Conservation (phyloP, 208 protist genomes). For the Trypanosomatidae sp. region DNA sequence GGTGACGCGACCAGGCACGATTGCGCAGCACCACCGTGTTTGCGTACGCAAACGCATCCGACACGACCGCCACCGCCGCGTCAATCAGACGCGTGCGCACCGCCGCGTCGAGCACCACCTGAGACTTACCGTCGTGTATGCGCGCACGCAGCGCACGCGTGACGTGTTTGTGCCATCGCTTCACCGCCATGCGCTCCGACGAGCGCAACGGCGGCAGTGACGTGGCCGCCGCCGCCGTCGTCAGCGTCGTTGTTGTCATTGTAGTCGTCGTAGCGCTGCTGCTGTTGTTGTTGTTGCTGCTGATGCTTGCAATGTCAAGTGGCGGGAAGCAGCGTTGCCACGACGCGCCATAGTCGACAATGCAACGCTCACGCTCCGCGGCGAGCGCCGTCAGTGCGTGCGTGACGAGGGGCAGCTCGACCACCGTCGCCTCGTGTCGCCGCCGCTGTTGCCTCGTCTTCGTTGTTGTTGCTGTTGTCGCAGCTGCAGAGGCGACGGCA, state of each 20-base stretch:
- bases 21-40: constrained; percentile 30
- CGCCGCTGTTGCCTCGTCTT: constrained; percentile 1
- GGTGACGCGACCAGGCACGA: constrained; percentile 45
- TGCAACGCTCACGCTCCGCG: constrained; percentile 25
- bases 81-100: constrained; percentile 48
- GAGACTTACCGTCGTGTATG: constrained; percentile 30
- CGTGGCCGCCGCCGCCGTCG: no score
- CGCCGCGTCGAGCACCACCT: constrained; percentile 36
- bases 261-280: no score
- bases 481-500: neutral
- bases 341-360: constrained; percentile 49
- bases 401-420: constrained; percentile 17
- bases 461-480: neutral
- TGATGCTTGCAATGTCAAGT: no score
- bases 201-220: no score
- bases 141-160: constrained; percentile 14
- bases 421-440: no score
- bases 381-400: constrained; percentile 32
- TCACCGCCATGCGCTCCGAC: constrained; percentile 55
- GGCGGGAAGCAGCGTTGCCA: constrained; percentile 63
- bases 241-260: no score
- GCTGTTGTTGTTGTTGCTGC: no score
- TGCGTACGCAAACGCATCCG: constrained; percentile 23
- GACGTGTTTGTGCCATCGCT: constrained; percentile 46
- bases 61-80: constrained; percentile 24